A percentile compares a stretch with the other conserved stretches of the same genome.
phyloP scores from a whole-genome alignment of 495 filamentous ascomycete species.

The Penicillium taxi region DNA sequence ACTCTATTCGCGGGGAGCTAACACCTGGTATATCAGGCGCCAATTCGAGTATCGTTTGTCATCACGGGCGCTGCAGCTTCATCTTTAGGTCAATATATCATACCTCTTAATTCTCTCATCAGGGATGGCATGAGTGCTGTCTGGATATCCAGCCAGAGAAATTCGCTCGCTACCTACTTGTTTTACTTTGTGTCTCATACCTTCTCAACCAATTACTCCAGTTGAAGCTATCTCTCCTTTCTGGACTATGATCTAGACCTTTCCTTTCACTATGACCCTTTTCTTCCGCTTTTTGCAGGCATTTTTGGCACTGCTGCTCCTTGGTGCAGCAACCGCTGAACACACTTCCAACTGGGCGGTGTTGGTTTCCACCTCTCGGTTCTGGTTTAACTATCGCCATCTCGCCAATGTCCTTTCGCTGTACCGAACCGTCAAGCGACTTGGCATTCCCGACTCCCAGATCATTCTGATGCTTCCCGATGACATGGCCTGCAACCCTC shows the following conservation, averaged over 20 bases:
- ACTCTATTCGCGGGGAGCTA: too few relatives aligned
- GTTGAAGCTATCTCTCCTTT: constrained; percentile 4
- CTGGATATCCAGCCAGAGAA: too few relatives aligned
- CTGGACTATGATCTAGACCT: constrained; percentile 10
- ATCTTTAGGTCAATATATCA: too few relatives aligned
- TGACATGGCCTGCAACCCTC: constrained; percentile 98
- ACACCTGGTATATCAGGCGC: too few relatives aligned
- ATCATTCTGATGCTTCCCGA: constrained; percentile 99
- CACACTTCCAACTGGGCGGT: constrained; percentile 99
- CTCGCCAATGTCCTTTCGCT: constrained; percentile 95
- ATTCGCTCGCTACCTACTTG: too few relatives aligned
- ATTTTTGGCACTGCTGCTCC: constrained; percentile 38
- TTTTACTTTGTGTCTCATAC: too few relatives aligned
- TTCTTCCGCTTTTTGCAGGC: constrained; percentile 23
- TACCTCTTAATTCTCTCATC: too few relatives aligned
- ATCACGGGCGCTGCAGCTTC: too few relatives aligned
- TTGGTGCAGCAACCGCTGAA: constrained; percentile 48
- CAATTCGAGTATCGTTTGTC: too few relatives aligned
- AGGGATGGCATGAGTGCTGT: too few relatives aligned
- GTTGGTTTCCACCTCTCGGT: constrained; percentile 93
- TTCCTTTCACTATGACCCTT: constrained; percentile 19
- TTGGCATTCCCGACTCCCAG: constrained; percentile 96
- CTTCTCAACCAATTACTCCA: neutral
- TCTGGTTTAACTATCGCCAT: constrained; percentile 99
- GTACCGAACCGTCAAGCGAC: constrained; percentile 95